Conservation (phyloP, 2,329 filamentous ascomycete genomes). For the Dactylellina cionopaga region DNA sequence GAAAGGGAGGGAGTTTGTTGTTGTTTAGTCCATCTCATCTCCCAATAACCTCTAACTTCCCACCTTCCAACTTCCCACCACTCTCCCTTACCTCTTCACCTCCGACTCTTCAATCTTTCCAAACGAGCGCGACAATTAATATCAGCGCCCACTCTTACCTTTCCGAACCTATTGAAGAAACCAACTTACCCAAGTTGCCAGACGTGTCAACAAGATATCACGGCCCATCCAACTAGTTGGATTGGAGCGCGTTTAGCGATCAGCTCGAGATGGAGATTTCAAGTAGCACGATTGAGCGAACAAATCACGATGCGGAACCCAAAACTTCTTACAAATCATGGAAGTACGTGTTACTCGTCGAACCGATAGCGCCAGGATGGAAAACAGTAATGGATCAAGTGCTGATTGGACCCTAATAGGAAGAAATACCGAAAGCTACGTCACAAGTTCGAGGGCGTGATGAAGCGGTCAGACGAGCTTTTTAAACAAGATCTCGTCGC, state of each 20-base stretch:
- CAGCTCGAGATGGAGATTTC: constrained; percentile 52
- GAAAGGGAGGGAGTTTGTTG: too few species aligned
- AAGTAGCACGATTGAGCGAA: constrained; percentile 50
- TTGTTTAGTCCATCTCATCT: too few species aligned
- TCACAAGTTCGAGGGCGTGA: constrained; percentile 78
- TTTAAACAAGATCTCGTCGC: constrained; percentile 85
- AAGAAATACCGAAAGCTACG: constrained; percentile 97
- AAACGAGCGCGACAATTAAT: too few species aligned
- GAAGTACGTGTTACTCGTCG: constrained; percentile 58
- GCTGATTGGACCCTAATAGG: constrained; percentile 63
- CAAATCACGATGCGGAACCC: constrained; percentile 54
- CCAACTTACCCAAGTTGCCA: constrained; percentile 14
- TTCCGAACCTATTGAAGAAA: too few species aligned
- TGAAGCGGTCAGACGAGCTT: constrained; percentile 82
- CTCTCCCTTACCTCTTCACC: too few species aligned
- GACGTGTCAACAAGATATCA: constrained; percentile 16
- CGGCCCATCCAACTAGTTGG: constrained; percentile 37
- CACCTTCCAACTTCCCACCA: too few species aligned
- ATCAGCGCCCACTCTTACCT: too few species aligned
- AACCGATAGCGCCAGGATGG: constrained; percentile 57
- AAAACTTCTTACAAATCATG: constrained; percentile 60
- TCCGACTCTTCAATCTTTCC: too few species aligned
- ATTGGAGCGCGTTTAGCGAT: constrained; percentile 53
- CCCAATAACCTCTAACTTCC: too few species aligned
- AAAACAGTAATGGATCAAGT: constrained; percentile 65